Base-by-base conservation (phyloP, 371 early-diverging fungal genomes). In the Mucor piriformis region DNA sequence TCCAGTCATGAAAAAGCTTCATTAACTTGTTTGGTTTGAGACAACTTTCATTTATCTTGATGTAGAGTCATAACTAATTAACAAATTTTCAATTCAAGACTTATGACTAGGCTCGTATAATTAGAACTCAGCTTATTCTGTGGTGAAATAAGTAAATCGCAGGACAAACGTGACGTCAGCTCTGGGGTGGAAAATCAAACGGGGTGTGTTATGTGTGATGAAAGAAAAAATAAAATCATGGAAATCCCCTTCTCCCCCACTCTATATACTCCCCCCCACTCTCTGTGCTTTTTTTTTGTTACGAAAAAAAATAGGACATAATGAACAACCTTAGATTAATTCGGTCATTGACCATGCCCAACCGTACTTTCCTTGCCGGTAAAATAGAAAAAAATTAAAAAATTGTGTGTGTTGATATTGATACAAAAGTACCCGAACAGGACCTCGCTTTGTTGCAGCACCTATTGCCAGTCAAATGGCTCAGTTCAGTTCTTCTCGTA, bases 401-500 rank as follows among this genome's bases (percentile, higher is more conserved):
- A 38, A 38, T 10, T 13, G n/a, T n/a, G n/a, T n/a, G n/a, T n/a
- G n/a, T n/a, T n/a, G n/a, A n/a, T n/a, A n/a, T n/a, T n/a, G n/a
- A n/a, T n/a, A n/a, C n/a, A n/a, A n/a, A n/a, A n/a, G n/a, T n/a
- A n/a, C n/a, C n/a, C n/a, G n/a, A n/a, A n/a, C n/a, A 69, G 69
- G 57, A 49, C 63, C 73, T 63, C 74, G 74, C 48, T 64, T 73
- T 24, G 52, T 72, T 50, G 61, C 56, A 63, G 75, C 73, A 57
- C 78, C 78, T 49, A 42, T 72, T 52, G 73, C 42, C 40, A 69
- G 58, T 44, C 70, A 74, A 53, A 21, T 69, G 27, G 51, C 72
- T 56, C 73, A 67, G 20, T 80, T 80, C 72, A 74, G 75, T 59
- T 68, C 69, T 44, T 63, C 72, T 40, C 59, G 66, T 11, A 54